These are phyloP conservation scores for Begonia fuchsioides DNA, from an alignment of 306 rosid species.

Conservation along the genomic window DNA sequence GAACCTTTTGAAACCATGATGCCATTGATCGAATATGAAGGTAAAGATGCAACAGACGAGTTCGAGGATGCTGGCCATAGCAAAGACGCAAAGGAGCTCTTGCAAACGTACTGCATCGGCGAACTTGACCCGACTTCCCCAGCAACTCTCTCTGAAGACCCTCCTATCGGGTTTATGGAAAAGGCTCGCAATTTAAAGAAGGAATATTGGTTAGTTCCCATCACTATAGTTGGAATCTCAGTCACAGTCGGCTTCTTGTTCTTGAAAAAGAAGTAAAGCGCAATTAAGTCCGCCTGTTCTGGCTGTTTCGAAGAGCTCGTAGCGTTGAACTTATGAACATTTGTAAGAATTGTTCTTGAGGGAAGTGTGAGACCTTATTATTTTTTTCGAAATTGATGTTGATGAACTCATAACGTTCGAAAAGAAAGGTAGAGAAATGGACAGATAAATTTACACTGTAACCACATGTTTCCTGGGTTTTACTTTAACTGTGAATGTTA, in stretches of 20 bases:
- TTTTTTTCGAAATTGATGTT: too few relatives aligned
- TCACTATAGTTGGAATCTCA: conserved; percentile 41
- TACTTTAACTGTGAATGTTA: too few relatives aligned
- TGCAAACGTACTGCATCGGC: conserved; percentile 56
- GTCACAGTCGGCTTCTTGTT: conserved; percentile 35
- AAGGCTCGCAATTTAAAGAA: conserved; percentile 29
- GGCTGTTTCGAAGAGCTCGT: too few relatives aligned
- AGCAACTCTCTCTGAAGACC: conserved; percentile 1
- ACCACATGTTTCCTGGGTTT: too few relatives aligned
- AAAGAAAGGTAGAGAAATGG: too few relatives aligned
- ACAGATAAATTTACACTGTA: too few relatives aligned
- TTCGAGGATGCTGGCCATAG: conserved; percentile 97
- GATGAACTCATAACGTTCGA: too few relatives aligned
- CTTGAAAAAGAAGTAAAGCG: conserved; percentile 36
- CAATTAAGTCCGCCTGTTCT: neutral
- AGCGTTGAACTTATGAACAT: too few relatives aligned
- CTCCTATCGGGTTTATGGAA: conserved; percentile 11
- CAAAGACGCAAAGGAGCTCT: conserved; percentile 46
- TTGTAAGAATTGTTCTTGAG: too few relatives aligned
- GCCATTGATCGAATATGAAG: conserved; percentile 19
- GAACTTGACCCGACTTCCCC: conserved; percentile 40
- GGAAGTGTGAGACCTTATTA: too few relatives aligned
- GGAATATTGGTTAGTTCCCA: conserved; percentile 50
- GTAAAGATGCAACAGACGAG: conserved; percentile 75
- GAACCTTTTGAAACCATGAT: conserved; percentile 4